Base-by-base conservation (phyloP, 129 eudicot species). In the Tagetes erecta region DNA sequence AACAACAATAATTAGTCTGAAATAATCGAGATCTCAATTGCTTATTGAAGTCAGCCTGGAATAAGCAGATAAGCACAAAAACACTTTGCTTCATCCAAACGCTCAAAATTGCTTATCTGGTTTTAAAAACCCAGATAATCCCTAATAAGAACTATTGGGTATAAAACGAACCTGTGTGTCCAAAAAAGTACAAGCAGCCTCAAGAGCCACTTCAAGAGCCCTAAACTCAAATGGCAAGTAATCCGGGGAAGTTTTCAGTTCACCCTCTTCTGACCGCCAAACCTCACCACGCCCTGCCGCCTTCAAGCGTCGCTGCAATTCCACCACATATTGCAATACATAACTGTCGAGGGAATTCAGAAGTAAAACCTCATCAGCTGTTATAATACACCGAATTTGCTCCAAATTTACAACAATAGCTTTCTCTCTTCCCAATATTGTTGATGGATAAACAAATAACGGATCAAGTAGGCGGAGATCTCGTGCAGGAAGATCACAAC, bases 371-470 rank as follows among this genome's bases (percentile, higher is more conserved):
- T 95, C 99, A 71, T 95, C 99, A 1, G 99, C 99, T n/a, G 97
- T 95, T 63, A 95, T 95, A 60, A 95, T 89, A 76, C 99, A 95
- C 44, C 99, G 85, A 77, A 95, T 95, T 81, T 95, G 99, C 88
- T 95, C 99, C 80, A 95, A 82, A 78, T 95, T 95, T n/a, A 95
- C 96, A 70, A 95, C 97, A 59, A 95, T 91, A 14, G 99, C 99
- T 84, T 95, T 95, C 89, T 95, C 99, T 80, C 99, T 87, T 14
- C 97, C 99, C 64, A 93, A 86, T 70, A 93, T 93, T 8, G 98
- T 90, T 1, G 98, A 90, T 5, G 98, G 97, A 36, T 95, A 95
- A 36, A 88, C 97, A 78, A 95, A 95, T 51, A 95, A 77, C 0
- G 99, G 99, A 79, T 95, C 99, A 38, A 95, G 84, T 44, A 95